Base-by-base conservation (phyloP, 768 basidiomycete species). In the Clitopilus passeckerianus region DNA sequence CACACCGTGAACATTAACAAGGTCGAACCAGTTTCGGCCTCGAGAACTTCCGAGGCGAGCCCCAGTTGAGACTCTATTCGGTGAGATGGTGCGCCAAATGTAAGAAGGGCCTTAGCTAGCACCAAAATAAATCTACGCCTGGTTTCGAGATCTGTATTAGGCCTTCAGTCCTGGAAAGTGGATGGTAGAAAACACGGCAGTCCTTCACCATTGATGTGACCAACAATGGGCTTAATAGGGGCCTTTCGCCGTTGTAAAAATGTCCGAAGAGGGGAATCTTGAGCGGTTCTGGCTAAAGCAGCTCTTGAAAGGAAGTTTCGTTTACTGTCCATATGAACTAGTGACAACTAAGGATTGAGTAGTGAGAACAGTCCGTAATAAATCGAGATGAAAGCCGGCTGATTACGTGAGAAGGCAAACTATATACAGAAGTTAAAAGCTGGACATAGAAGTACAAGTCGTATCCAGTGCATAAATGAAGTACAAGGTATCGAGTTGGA, bases 1-100 rank as follows among this genome's bases (percentile, higher is more conserved):
- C 22, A 20, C 14, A 20, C 14, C 8, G 16, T 15, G 27, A 35
- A 60, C 37, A 6, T 23, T 10, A 22, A n/a, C 18, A 53, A 10
- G 41, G 23, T 8, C 65, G 35, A 12, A 78, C 80, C 86, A 57
- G 90, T 89, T 64, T 88, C 82, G 61, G 92, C 81, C 33, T 89
- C 85, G 15, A 97, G 82, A 59, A 92, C 88, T 10, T 81, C 75
- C 6, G 93, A 88, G 1, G 92, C 93, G 4, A 90, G 84, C 60
- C 80, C 79, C 41, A 98, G 82, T 70, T 95, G 94, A 0, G 91
- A 87, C 74, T 96, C 93, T 62, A 95, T 89, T 18, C 95, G 83
- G 71, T 97, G 95, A 20, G 93, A 93, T 1, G 94, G 94, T n/a
- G 94, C 91, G 18, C 95, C 95, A 70, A 91, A 95, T n/a, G 86